Evolutionary conservation across 352 stramenopile genomes (phyloP).

Genomic region (Pythium graminicola): DNA sequence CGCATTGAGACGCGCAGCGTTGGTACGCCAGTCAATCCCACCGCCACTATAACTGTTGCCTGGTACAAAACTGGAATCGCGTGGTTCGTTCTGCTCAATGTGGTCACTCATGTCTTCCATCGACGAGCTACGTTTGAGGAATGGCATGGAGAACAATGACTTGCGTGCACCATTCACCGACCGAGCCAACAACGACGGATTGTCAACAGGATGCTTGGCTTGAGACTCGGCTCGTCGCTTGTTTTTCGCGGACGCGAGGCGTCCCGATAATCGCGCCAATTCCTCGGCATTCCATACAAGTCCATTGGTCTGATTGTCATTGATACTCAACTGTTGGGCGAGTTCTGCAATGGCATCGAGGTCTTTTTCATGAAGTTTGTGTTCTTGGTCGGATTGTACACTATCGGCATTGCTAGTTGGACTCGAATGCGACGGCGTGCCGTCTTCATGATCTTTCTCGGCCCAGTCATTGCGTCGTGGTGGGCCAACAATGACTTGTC

Average conservation of each 20-base stretch:
- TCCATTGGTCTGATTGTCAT: conserved; percentile 12
- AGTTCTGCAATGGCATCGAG: conserved; percentile 17
- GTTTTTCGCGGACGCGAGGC: conserved; percentile 6
- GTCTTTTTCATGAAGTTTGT: conserved; percentile 15
- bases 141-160: conserved; percentile 13
- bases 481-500: conserved; percentile 31
- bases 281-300: conserved; percentile 24
- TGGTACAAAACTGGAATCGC: conserved; percentile 12
- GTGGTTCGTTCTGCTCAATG: conserved; percentile 1
- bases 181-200: conserved; percentile 8
- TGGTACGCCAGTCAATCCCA: conserved; percentile 10
- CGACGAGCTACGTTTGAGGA: conserved; percentile 18
- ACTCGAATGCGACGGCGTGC: not conserved
- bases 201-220: conserved; percentile 11
- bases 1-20: conserved; percentile 12
- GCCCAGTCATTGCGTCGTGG: conserved; percentile 26
- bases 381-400: conserved; percentile 17
- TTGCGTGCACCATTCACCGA: conserved; percentile 5
- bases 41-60: conserved; percentile 22
- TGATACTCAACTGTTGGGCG: conserved; percentile 16
- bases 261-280: conserved; percentile 14
- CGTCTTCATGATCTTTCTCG: conserved; percentile 7
- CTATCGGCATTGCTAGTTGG: conserved; percentile 15
- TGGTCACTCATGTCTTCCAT: conserved; percentile 17
- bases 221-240: conserved; percentile 6